Base-by-base conservation (phyloP, 129 eudicot genomes). In the Lonicera japonica region DNA sequence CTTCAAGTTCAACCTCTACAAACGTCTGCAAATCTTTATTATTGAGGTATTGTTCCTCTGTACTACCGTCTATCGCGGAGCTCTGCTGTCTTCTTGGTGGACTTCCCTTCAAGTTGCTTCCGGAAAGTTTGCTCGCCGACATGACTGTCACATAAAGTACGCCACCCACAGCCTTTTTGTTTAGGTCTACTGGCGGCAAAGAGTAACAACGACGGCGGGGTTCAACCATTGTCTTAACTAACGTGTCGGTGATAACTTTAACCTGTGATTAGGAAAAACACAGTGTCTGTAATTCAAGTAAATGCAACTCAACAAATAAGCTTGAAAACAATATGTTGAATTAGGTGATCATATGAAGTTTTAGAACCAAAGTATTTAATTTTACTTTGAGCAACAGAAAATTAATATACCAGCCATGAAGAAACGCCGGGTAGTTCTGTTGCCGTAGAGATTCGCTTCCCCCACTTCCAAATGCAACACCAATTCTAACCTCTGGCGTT, bases 391-490 rank as follows among this genome's bases (percentile, higher is more conserved):
- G 36, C 36, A 29, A 29, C 6, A 29, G 6, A 29, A 29, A 29
- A 29, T 1, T 29, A 29, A 29, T 21, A 54, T 14, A 92, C 98
- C 83, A 92, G 85, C 96, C 96, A 92, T 1, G 96, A 82, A 36
- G 95, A 84, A 70, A 92, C 96, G 66, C 94, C 99, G 0, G 99
- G 99, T 60, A 92, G 75, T 71, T 85, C 96, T 16, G 95, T 92
- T 66, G 96, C 99, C 56, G 99, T 75, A 92, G 78, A 64, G 95
- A 86, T 61, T 92, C 95, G 70, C 85, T 88, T 71, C 92, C 95
- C 58, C 99, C 95, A 74, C 96, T 92, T 60, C 99, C 99, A 62
- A 92, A 88, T 38, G 99, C 95, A 55, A 92, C 84, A 24, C 90
- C 95, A 29, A 92, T 73, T 68, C 99, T 82, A 19, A 92, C 92